Evolutionary conservation across 164 flowering plant species (phyloP), one percentile per base, ranked within the genome.

Genomic region (Stephania japonica): DNA sequence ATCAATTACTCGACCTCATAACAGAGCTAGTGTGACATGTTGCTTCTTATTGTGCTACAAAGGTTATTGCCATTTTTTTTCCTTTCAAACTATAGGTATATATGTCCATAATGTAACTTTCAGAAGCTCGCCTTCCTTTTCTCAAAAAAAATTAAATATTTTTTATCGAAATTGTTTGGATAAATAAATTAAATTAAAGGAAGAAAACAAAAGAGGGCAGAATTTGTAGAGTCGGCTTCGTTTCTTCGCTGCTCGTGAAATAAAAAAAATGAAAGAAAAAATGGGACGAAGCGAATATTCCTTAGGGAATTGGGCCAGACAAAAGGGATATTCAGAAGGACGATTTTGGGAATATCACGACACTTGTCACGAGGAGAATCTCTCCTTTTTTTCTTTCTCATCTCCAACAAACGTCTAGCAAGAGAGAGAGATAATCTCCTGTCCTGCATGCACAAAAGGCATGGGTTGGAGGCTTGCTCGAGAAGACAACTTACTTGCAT

Each of bases 271-370:
- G 38, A 32, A 32, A 32, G 38, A 32, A 32, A 32, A 32, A 32
- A 32, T 12, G 21, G 4, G 7, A 49, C 1, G 5, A 14, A 77
- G 68, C 68, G 74, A 79, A 79, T 76, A 76, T 79, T 79, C 77
- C 65, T 74, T 53, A 25, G 43, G 5, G 42, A 19, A 27, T 68
- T 65, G 64, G 71, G 0, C 65, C 77, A 84, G 90, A 89, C 91
- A 87, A 82, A 86, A 83, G 86, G 93, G 87, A 89, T 88, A 89
- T 89, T 89, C 93, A 86, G 59, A 74, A 71, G 86, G 79, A 74
- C 78, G 79, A 83, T 75, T 78, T 80, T 70, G 75, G 67, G 84
- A 79, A 80, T 80, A 83, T 80, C 56, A 65, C 12, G 81, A 82
- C 84, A 78, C 89, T 86, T 85, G 89, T 81, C 87, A 73, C 78